Percentiles rank a stretch among this genome's conserved stretches.
Evolutionary conservation across 1,139 yeast genomes (phyloP).

Genomic region (Saccharomyces hybrid): DNA sequence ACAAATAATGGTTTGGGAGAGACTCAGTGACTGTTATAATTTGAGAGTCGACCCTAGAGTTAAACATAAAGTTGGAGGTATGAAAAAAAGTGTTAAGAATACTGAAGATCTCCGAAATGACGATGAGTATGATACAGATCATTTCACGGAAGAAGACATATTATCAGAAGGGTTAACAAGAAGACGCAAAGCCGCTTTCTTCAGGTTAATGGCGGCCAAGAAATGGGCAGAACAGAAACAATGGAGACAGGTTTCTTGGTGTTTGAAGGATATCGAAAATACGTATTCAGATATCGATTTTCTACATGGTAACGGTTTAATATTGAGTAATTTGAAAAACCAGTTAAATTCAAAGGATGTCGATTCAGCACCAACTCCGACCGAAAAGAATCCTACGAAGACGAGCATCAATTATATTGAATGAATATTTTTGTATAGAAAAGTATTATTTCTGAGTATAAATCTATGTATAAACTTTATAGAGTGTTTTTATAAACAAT

Average conservation of each 20-base stretch:
- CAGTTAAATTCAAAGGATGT: slow-evolving; percentile 7
- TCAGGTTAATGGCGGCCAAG: slow-evolving; percentile 69
- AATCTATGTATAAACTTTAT: neutral
- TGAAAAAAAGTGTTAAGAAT: slow-evolving; percentile 8
- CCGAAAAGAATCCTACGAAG: slow-evolving; percentile 6
- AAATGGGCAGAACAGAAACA: slow-evolving; percentile 49
- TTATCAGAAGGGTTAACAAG: slow-evolving; percentile 51
- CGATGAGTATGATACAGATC: slow-evolving; percentile 32
- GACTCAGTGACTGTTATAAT: slow-evolving; percentile 40
- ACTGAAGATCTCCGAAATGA: slow-evolving; percentile 9
- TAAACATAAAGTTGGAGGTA: slow-evolving; percentile 15
- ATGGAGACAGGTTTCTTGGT: slow-evolving; percentile 30
- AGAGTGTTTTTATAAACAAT: neutral
- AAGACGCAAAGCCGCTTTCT: slow-evolving; percentile 65
- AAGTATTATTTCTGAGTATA: neutral
- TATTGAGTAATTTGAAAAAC: slow-evolving; percentile 17
- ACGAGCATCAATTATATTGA: neutral
- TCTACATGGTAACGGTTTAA: slow-evolving; percentile 20
- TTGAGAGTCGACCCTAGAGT: slow-evolving; percentile 28
- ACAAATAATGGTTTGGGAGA: slow-evolving; percentile 42
- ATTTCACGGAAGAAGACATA: slow-evolving; percentile 38
- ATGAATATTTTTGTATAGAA: neutral
- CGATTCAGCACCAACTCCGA: neutral
- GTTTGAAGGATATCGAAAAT: slow-evolving; percentile 21
- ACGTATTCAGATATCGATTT: slow-evolving; percentile 17